phyloP scores from a whole-genome alignment of 306 rosid genomes.

The Dalbergia cultrata region DNA sequence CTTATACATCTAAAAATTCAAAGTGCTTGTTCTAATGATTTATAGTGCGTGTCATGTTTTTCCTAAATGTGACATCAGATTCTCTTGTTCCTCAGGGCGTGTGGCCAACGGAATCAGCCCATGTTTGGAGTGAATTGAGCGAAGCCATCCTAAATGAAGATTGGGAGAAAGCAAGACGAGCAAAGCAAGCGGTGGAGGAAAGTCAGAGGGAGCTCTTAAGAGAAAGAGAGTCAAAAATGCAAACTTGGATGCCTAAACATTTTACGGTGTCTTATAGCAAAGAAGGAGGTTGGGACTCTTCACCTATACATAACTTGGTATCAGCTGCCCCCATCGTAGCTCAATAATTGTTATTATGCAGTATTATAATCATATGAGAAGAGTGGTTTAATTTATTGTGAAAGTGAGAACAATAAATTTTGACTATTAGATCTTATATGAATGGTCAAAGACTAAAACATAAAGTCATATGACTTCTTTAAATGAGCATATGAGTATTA shows the following conservation, averaged over 20 bases:
- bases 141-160: conserved; percentile 69
- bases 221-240: conserved; percentile 67
- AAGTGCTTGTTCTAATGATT: neutral
- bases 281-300: conserved; percentile 82
- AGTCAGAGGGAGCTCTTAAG: conserved; percentile 65
- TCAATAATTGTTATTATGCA: conserved; percentile 6
- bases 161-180: conserved; percentile 86
- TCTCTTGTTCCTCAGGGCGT: conserved; percentile 59
- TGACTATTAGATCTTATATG: too few species aligned
- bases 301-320: conserved; percentile 67
- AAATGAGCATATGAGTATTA: too few species aligned
- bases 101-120: conserved; percentile 77
- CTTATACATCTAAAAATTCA: neutral
- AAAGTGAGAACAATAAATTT: too few species aligned
- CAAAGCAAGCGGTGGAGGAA: conserved; percentile 77
- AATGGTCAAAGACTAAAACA: too few species aligned
- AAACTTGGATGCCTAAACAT: conserved; percentile 83
- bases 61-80: conserved; percentile 21
- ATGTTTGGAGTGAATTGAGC: conserved; percentile 79
- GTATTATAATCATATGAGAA: too few species aligned
- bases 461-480: too few species aligned
- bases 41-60: neutral
- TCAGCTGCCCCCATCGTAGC: conserved; percentile 70
- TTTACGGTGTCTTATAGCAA: conserved; percentile 64
- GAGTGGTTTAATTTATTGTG: too few species aligned